Conservation (phyloP, 2,329 filamentous ascomycete species). For the Biscogniauxia mediterranea region DNA sequence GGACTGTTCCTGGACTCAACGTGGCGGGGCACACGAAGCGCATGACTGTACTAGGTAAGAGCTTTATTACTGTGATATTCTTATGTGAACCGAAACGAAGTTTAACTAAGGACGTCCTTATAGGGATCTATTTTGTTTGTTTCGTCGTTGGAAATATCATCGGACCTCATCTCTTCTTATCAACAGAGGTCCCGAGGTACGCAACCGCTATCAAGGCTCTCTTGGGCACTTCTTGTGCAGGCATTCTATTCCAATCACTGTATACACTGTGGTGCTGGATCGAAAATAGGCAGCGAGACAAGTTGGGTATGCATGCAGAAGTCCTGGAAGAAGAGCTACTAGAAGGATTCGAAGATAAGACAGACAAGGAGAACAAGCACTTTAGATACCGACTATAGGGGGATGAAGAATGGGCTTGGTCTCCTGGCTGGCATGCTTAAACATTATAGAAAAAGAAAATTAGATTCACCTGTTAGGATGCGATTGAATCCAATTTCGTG, state of each 20-base stretch:
- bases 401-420: too few relatives aligned
- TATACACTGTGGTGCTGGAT: constrained; percentile 22
- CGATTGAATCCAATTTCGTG: too few relatives aligned
- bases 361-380: constrained; percentile 25
- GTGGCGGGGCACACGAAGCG: constrained; percentile 52
- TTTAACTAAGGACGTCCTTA: constrained; percentile 11
- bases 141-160: constrained; percentile 45
- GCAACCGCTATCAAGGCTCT: constrained; percentile 22
- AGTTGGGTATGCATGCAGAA: constrained; percentile 11
- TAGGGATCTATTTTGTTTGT: constrained; percentile 48
- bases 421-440: too few relatives aligned
- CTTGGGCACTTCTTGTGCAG: constrained; percentile 19
- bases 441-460: too few relatives aligned
- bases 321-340: constrained; percentile 15
- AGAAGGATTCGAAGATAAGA: constrained; percentile 23
- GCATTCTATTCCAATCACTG: constrained; percentile 15
- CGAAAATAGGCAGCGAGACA: constrained; percentile 18
- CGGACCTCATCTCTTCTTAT: constrained; percentile 35
- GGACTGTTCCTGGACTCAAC: constrained; percentile 48
- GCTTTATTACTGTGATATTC: background rate
- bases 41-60: constrained; percentile 35
- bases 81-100: background rate
- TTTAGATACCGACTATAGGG: constrained; percentile 20
- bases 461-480: too few relatives aligned
- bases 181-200: constrained; percentile 17